These are phyloP conservation scores for Tetrapisispora taiwanensis DNA, from an alignment of 805 yeast species.

Conservation along the genomic window DNA sequence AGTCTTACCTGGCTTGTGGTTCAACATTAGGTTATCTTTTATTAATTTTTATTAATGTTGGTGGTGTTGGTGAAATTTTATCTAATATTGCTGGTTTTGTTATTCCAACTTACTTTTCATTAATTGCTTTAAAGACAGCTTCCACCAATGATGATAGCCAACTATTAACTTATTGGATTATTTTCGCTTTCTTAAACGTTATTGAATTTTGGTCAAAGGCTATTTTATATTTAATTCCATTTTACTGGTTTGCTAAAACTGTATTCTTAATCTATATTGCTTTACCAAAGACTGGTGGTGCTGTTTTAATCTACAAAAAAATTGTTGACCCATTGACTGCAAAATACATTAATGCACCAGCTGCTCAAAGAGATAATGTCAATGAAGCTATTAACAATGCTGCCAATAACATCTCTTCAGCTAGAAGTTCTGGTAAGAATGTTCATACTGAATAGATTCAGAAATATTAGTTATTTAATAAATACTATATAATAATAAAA, in stretches of 20 bases:
- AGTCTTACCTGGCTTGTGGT: slow-evolving; percentile 74
- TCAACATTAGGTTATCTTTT: slow-evolving; percentile 57
- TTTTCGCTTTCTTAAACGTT: slow-evolving; percentile 85
- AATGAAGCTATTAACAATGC: slow-evolving; percentile 12
- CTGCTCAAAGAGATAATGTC: slow-evolving; percentile 20
- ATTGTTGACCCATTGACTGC: slow-evolving; percentile 58
- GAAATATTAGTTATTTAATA: neutral
- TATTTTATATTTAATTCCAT: slow-evolving; percentile 90
- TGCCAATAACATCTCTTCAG: slow-evolving; percentile 2
- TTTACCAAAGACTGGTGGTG: slow-evolving; percentile 83
- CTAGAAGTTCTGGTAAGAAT: slow-evolving; percentile 2
- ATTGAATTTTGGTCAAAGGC: slow-evolving; percentile 94
- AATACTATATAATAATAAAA: too few relatives aligned
- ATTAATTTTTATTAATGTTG: slow-evolving; percentile 77
- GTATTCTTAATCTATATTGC: slow-evolving; percentile 78
- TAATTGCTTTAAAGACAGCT: slow-evolving; percentile 70
- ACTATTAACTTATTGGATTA: slow-evolving; percentile 94
- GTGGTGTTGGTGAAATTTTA: slow-evolving; percentile 89
- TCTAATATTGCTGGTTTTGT: slow-evolving; percentile 88
- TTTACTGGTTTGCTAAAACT: slow-evolving; percentile 91
- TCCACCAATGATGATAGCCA: slow-evolving; percentile 70
- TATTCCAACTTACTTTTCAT: slow-evolving; percentile 81
- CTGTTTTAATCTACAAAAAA: slow-evolving; percentile 53
- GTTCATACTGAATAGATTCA: neutral
- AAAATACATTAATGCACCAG: slow-evolving; percentile 24